phyloP scores from a whole-genome alignment of 2,329 filamentous ascomycete species.

The Berkeleyomyces basicola region DNA sequence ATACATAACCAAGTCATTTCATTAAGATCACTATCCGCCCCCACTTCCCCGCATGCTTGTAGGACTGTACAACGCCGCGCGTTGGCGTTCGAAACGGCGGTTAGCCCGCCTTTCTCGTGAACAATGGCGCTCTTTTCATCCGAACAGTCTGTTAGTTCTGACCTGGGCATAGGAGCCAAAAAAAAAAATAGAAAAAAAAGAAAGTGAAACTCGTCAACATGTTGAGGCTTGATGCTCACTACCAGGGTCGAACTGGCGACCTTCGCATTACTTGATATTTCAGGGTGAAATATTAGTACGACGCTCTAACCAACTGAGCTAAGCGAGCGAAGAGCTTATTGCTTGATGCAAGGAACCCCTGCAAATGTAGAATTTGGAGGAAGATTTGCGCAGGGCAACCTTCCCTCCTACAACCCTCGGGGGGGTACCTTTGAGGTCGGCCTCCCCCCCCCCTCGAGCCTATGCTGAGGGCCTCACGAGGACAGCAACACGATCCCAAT shows the following conservation, averaged over 20 bases:
- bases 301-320: conserved; percentile 14
- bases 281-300: conserved; percentile 11
- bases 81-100: too few relatives aligned
- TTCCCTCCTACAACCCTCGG: not conserved
- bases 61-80: too few relatives aligned
- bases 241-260: conserved; percentile 13
- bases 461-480: too few relatives aligned
- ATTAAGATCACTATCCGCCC: not conserved
- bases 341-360: not conserved
- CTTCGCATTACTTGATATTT: conserved; percentile 12
- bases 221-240: conserved; percentile 9
- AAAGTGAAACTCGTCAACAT: not conserved
- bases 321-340: conserved; percentile 8
- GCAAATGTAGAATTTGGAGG: not conserved
- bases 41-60: too few relatives aligned
- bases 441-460: too few relatives aligned
- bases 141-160: too few relatives aligned
- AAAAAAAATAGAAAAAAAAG: not conserved
- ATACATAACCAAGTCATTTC: not conserved
- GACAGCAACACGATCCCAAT: too few relatives aligned
- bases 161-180: not conserved
- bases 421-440: too few relatives aligned
- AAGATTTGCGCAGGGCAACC: not conserved
- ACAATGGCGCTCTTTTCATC: too few relatives aligned
- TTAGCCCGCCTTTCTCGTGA: too few relatives aligned